phyloP scores from a whole-genome alignment of 1,284 basidiomycete genomes.

The Inonotus obliquus region DNA sequence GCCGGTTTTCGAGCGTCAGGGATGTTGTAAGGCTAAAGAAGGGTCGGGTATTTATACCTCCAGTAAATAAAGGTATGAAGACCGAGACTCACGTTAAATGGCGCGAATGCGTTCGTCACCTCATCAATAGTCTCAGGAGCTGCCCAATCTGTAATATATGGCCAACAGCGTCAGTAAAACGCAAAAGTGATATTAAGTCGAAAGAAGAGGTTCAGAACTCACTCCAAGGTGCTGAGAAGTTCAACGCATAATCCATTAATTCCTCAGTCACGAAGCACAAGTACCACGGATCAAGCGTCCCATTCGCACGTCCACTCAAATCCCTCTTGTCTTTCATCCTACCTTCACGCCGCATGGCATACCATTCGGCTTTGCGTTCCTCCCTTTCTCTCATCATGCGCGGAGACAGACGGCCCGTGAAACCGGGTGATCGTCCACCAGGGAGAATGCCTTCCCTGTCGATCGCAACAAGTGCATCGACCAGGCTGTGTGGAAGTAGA shows the following conservation, averaged over 20 bases:
- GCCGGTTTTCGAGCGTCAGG: slow-evolving; percentile 33
- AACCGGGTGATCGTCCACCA: slow-evolving; percentile 61
- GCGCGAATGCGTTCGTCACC: slow-evolving; percentile 4
- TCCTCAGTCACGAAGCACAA: slow-evolving; percentile 50
- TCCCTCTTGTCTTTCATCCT: slow-evolving; percentile 37
- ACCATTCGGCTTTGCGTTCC: slow-evolving; percentile 4
- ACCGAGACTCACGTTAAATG: background rate
- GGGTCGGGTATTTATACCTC: background rate
- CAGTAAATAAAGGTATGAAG: background rate
- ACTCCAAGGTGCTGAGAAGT: slow-evolving; percentile 67
- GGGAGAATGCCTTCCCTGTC: slow-evolving; percentile 39
- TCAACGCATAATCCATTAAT: slow-evolving; percentile 56
- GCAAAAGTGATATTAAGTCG: background rate
- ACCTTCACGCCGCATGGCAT: background rate
- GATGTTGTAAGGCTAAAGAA: slow-evolving; percentile 26
- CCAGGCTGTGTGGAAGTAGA: background rate
- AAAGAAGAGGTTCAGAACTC: slow-evolving; percentile 24
- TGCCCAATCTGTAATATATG: slow-evolving; percentile 46
- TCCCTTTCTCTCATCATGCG: slow-evolving; percentile 18
- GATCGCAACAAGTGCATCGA: background rate
- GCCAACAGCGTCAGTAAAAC: slow-evolving; percentile 57
- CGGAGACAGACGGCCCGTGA: slow-evolving; percentile 42
- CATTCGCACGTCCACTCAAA: slow-evolving; percentile 39
- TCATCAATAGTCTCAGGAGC: slow-evolving; percentile 5
- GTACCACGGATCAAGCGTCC: slow-evolving; percentile 54